These are phyloP conservation scores for Cubamyces sp. DNA, from an alignment of 768 basidiomycete genomes.

Conservation along the genomic window DNA sequence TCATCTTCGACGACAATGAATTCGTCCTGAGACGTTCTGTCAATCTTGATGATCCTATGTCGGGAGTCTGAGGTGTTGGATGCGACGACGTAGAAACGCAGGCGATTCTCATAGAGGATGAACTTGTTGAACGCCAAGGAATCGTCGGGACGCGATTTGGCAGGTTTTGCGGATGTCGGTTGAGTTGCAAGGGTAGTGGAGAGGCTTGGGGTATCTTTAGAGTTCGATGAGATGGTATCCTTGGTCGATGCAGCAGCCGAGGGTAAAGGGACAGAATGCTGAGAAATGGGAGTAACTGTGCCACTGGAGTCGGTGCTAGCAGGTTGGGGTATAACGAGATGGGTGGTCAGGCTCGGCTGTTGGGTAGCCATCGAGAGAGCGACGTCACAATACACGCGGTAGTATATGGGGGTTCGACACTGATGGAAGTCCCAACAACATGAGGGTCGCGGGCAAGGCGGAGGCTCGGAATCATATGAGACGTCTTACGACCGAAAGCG, in stretches of 20 bases:
- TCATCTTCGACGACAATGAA: conserved; percentile 85
- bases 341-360: background rate
- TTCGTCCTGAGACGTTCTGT: conserved; percentile 79
- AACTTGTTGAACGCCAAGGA: conserved; percentile 69
- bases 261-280: conserved; percentile 19
- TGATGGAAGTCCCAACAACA: background rate
- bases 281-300: conserved; percentile 30
- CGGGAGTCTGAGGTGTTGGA: conserved; percentile 87
- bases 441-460: background rate
- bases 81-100: conserved; percentile 90
- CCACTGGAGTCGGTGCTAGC: conserved; percentile 27
- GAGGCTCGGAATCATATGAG: no score
- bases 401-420: background rate
- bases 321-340: conserved; percentile 7
- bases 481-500: background rate
- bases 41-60: conserved; percentile 92
- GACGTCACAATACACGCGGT: background rate
- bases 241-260: conserved; percentile 5
- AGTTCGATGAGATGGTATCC: conserved; percentile 22
- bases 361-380: background rate
- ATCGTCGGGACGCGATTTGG: conserved; percentile 18
- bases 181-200: conserved; percentile 13
- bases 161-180: conserved; percentile 2
- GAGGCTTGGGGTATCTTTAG: conserved; percentile 21
- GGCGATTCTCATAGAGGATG: conserved; percentile 90